Base-by-base conservation (phyloP, 345 rosid genomes). In the Pugionium cornutum region DNA sequence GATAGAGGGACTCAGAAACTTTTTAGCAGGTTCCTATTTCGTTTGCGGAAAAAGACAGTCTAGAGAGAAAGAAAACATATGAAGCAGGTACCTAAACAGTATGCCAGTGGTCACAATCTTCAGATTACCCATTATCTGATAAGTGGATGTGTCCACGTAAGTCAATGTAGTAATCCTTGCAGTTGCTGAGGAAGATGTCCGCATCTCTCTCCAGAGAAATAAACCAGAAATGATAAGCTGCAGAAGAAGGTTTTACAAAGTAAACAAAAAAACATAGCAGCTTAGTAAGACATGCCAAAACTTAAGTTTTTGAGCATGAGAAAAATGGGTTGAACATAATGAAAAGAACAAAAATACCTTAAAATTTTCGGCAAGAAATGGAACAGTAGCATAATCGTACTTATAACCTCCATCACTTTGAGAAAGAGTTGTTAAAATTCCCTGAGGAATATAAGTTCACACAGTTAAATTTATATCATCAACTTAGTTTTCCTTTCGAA, bases 51-150 rank as follows among this genome's bases (percentile, higher is more conserved):
- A 47, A 40, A 1, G 65, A 46, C 10, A 43, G 29, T n/a, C n/a
- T 4, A 26, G 0, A 55, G 44, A 54, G 42, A 46, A 7, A 34
- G 33, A 47, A 8, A n/a, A 55, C 57, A 36, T n/a, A n/a, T 0
- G n/a, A 39, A 28, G 33, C 11, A 36, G 37, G 18, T 32, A 94
- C 99, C 99, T 94, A 77, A 90, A 94, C 9, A 94, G 75, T 54
- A 94, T 75, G 39, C 84, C 97, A 37, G 99, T 91, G 41, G 97
- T 85, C 28, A 95, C 92, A 75, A 95, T 89, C 96, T 95, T 95
- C 70, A 95, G 73, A 80, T 95, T 95, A 4, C 99, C 97, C 97
- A 95, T 89, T 34, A 95, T 95, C 81, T 95, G 97, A 75, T 95
- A 87, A 1, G 96, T 95, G 41, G 99, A 91, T 2, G 96, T 83